Conservation (phyloP, 192 early-diverging fungal species). For the Coemansia sp. region DNA sequence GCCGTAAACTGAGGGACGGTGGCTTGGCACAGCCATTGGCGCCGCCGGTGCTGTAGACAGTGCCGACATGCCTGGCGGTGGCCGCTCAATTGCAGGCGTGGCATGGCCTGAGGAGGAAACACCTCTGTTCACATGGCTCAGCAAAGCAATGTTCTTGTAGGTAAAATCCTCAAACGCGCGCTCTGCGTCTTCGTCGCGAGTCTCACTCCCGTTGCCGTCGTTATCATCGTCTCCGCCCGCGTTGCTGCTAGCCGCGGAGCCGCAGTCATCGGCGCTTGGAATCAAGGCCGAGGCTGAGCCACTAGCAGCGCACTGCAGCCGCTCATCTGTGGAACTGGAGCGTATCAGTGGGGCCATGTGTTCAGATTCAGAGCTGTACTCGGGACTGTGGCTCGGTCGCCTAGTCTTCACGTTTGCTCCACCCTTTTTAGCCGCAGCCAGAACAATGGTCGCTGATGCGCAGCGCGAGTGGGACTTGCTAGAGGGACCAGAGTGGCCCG, state of each 20-base stretch:
- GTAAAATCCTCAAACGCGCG: constrained; percentile 61
- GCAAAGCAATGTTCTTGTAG: constrained; percentile 62
- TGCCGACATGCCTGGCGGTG: constrained; percentile 6
- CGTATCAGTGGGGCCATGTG: constrained; percentile 19
- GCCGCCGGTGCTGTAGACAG: neutral
- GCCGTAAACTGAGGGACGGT: constrained; percentile 7
- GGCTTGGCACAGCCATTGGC: neutral
- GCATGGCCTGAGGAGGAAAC: constrained; percentile 47
- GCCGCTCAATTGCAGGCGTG: constrained; percentile 24
- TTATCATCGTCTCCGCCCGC: constrained; percentile 9
- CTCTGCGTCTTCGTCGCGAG: constrained; percentile 29
- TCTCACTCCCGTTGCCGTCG: constrained; percentile 10
- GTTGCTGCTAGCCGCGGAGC: constrained; percentile 10
- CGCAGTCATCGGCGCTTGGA: constrained; percentile 9
- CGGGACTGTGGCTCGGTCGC: constrained; percentile 37
- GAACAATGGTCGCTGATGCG: constrained; percentile 32
- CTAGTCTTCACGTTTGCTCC: constrained; percentile 3
- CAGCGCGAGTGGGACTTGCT: constrained; percentile 45
- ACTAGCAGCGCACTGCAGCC: constrained; percentile 7
- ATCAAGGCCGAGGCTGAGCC: neutral
- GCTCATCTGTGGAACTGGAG: constrained; percentile 45
- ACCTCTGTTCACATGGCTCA: constrained; percentile 64
- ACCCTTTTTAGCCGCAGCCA: constrained; percentile 15
- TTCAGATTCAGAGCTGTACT: constrained; percentile 14
- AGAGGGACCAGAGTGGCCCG: constrained; percentile 6